Base-by-base conservation (phyloP, 2,329 filamentous ascomycete genomes). In the Colletotrichum tropicicola region DNA sequence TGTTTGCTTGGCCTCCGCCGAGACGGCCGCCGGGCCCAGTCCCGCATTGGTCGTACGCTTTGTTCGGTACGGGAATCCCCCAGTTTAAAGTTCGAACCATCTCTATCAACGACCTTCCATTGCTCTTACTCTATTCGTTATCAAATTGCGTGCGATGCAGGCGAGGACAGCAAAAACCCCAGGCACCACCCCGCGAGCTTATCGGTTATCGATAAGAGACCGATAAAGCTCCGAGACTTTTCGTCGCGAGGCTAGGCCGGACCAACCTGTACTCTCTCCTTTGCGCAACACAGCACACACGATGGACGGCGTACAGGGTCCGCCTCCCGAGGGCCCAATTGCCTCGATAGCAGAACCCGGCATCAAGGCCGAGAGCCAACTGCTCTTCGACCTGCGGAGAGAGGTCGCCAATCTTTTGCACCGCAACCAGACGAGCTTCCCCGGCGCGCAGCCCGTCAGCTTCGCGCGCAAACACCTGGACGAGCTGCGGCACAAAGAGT, bases 391-490 rank as follows among this genome's bases (percentile, higher is more conserved):
- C 17, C 88, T 97, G 78, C 91, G 91, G 65, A 82, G 83, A 65
- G 91, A 93, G 74, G 92, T 97, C 63, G 91, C 92, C 25, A 74
- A 83, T 6, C 85, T 98, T 45, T 87, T 99, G n/a, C 85, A 86
- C 17, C 87, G 94, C 70, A 84, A 85, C 55, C 89, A 87, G 69
- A 80, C 82, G 23, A 85, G 80, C 68, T 99, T 99, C 71, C 94
- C 96, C 1, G 96, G 89, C 73, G 95, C 96, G 54, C 96, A 99
- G 78, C 96, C 96, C 13, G 94, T 99, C 69, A 97, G 93, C 73
- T 99, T 99, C 76, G 85, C 92, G 58, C 85, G 91, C 62, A 85
- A 88, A 71, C 96, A 99, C 77, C 79, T 98, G 9, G 82, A 89
- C n/a, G 94, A 97, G 80, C 86, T 99, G 35, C 89, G 91, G 67